Evolutionary conservation across 345 rosid genomes (phyloP), one percentile per base, ranked within the genome.

Genomic region (Eucalyptus regnans): DNA sequence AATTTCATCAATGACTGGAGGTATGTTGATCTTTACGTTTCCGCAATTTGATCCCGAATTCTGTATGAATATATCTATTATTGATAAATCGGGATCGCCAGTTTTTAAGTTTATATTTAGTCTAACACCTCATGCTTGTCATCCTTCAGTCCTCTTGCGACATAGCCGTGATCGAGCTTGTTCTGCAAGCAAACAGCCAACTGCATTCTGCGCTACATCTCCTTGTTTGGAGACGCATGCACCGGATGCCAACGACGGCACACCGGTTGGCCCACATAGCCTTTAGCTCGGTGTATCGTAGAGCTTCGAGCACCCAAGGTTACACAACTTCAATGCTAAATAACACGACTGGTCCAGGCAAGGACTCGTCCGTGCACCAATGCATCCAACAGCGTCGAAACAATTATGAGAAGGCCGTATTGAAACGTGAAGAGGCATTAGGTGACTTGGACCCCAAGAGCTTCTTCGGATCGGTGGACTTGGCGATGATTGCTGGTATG

Each of bases 211-310:
- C 27, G 88, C 91, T 15, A 25, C 89, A 58, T 87, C 93, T 54
- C 92, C 93, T 10, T 90, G 90, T 88, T 88, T 92, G 4, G 92
- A 94, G 86, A 79, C 83, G 4, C 90, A 92, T 14, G 87, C 94
- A 48, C 88, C 92, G 1, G 62, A 86, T 31, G 93, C 93, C 8
- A 91, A 93, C 62, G 37, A 76, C 56, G 87, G 88, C 90, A 76
- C 87, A 1, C 87, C 91, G 79, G 93, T 93, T 52, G 58, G 23
- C 23, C 31, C 91, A 41, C 91, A 88, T 93, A 48, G 80, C 93
- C 31, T 92, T 90, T 2, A 90, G 93, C 16, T 43, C 90, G 66
- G 93, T 91, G 15, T 88, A 89, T 88, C 12, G n/a, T 81, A 87
- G 91, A 58, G 91, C 93, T 68, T 89, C 89, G 79, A 68, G 85